Evolutionary conservation across 2,329 filamentous ascomycete species (phyloP).

Genomic region (Didymella glomerata): DNA sequence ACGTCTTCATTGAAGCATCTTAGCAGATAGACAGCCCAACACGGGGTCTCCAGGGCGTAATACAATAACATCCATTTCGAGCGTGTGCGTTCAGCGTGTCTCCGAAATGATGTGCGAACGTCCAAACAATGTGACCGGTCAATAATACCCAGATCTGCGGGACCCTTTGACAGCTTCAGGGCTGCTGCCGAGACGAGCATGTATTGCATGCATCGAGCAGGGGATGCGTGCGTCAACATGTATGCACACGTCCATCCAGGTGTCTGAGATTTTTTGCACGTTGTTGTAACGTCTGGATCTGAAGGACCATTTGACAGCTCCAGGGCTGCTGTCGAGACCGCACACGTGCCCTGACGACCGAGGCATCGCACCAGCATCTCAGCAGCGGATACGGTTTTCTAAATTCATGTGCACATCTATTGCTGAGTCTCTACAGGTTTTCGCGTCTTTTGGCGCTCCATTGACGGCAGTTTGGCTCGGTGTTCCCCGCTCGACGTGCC

Average conservation of each 20-base stretch:
- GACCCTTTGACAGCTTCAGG: neutral
- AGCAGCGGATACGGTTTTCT: neutral
- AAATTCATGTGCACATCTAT: neutral
- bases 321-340: neutral
- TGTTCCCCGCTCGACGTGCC: neutral
- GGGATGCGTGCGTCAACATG: neutral
- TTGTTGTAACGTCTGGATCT: too few species aligned
- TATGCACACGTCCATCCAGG: neutral
- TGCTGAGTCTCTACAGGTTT: neutral
- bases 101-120: too few species aligned
- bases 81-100: neutral
- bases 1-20: slow-evolving; percentile 19
- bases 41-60: slow-evolving; percentile 9
- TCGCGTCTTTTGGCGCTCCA: neutral
- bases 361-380: too few species aligned
- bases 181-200: neutral
- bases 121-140: too few species aligned
- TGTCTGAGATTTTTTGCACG: neutral
- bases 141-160: neutral
- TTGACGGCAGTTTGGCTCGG: neutral
- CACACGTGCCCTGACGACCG: neutral
- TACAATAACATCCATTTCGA: slow-evolving; percentile 5
- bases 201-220: neutral
- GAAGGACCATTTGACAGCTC: neutral
- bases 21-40: slow-evolving; percentile 31